Percentiles rank a stretch among this genome's conserved stretches.
These are phyloP conservation scores for Hansenula anomala DNA, from an alignment of 1,139 yeast genomes.

Conservation along the genomic window DNA sequence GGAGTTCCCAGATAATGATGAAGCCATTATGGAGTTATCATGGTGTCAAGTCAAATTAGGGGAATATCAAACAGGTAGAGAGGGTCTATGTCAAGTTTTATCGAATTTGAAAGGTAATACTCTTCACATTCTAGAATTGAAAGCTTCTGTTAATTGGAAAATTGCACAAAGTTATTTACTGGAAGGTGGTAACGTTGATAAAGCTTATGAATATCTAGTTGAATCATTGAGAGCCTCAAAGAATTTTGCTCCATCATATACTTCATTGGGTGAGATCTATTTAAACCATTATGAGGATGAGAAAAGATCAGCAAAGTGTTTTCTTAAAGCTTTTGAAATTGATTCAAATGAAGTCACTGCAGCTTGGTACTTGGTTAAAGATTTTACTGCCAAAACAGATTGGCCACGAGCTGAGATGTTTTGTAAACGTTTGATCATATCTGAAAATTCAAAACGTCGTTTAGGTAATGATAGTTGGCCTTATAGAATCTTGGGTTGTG, in stretches of 20 bases:
- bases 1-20: constrained; percentile 47
- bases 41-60: constrained; percentile 72
- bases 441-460: constrained; percentile 53
- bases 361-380: constrained; percentile 66
- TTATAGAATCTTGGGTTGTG: constrained; percentile 77
- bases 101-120: constrained; percentile 43
- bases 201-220: constrained; percentile 53
- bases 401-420: constrained; percentile 86
- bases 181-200: constrained; percentile 23
- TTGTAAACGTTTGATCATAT: constrained; percentile 57
- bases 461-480: constrained; percentile 68
- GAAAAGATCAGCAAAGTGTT: constrained; percentile 78
- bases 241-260: constrained; percentile 69
- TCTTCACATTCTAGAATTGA: constrained; percentile 44
- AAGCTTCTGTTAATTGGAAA: constrained; percentile 67
- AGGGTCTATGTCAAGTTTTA: constrained; percentile 41
- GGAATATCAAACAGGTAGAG: constrained; percentile 49
- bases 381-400: constrained; percentile 60
- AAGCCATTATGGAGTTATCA: constrained; percentile 65
- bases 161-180: constrained; percentile 56
- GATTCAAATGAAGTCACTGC: constrained; percentile 74
- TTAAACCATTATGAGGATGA: constrained; percentile 51
- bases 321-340: constrained; percentile 83
- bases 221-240: constrained; percentile 60
- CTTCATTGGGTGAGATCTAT: constrained; percentile 74